Percentiles rank a stretch among this genome's conserved stretches.
Evolutionary conservation across 257 asterid species (phyloP).

Genomic region (Nicotiana tabacum): DNA sequence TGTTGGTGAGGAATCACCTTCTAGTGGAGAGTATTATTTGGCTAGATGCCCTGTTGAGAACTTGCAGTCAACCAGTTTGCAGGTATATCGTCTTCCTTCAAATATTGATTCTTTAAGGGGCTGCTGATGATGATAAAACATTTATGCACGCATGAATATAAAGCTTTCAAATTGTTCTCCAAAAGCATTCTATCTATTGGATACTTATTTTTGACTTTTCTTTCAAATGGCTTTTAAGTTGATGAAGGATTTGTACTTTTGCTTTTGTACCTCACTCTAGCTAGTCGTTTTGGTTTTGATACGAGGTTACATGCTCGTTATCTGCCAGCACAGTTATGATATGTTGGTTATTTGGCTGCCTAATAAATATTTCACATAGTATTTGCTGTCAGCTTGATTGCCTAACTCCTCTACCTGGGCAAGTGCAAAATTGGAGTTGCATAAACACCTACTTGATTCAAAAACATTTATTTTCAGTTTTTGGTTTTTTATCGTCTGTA

Average conservation of each 20-base stretch:
- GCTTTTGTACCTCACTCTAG: not conserved
- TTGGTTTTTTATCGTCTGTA: not conserved
- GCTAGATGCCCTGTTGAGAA: slow-evolving; percentile 64
- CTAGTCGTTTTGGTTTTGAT: not conserved
- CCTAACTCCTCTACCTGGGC: not conserved
- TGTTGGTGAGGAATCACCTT: slow-evolving; percentile 29
- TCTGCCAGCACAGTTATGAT: not conserved
- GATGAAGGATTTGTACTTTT: not conserved
- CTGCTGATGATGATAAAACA: not conserved
- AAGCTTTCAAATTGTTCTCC: not conserved
- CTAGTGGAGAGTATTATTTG: slow-evolving; percentile 50
- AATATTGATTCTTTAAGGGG: not conserved
- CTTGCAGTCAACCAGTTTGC: slow-evolving; percentile 38
- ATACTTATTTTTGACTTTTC: not conserved
- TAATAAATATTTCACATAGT: not conserved
- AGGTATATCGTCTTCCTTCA: slow-evolving; percentile 35
- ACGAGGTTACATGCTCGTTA: not conserved
- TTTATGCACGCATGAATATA: not conserved
- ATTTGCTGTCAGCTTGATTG: not conserved
- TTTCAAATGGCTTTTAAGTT: not conserved
- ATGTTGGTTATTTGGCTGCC: not conserved
- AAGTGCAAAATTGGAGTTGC: not conserved
- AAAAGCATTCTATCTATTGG: not conserved
- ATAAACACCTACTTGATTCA: not conserved
- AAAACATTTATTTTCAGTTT: not conserved